Conservation (phyloP, 495 filamentous ascomycete genomes). For the Penicillium nucicola region DNA sequence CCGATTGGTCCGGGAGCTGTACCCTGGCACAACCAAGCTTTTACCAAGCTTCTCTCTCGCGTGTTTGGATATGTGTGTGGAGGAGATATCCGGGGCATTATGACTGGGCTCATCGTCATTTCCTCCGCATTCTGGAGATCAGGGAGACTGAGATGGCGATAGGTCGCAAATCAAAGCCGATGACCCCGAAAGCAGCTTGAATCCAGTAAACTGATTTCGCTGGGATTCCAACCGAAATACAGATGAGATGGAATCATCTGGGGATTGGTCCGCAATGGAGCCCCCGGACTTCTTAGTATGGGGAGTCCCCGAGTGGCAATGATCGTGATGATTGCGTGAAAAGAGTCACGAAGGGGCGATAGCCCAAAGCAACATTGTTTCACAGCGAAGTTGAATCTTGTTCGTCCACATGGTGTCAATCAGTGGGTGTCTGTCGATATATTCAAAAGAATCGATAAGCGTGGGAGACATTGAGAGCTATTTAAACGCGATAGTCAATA, state of each 20-base stretch:
- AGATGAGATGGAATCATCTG: not conserved
- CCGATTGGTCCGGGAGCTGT: slow-evolving; percentile 15
- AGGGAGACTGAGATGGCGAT: not conserved
- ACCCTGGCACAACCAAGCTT: slow-evolving; percentile 4
- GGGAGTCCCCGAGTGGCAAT: not conserved
- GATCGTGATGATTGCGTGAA: too few species aligned
- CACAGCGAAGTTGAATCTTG: too few species aligned
- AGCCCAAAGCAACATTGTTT: too few species aligned
- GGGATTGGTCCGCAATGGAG: not conserved
- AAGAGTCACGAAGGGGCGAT: too few species aligned
- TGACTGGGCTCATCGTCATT: slow-evolving; percentile 19
- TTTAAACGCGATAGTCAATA: too few species aligned
- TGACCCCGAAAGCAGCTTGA: not conserved
- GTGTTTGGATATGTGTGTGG: slow-evolving; percentile 17
- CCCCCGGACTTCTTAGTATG: slow-evolving; percentile 1
- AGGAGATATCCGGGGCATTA: slow-evolving; percentile 25
- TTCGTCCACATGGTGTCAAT: too few species aligned
- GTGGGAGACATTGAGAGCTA: too few species aligned
- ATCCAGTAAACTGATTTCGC: not conserved
- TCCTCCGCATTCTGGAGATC: slow-evolving; percentile 14
- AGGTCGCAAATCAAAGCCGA: slow-evolving; percentile 19
- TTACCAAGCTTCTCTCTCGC: slow-evolving; percentile 8
- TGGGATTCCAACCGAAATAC: not conserved
- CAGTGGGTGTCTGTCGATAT: too few species aligned
- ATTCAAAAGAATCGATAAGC: too few species aligned